Base-by-base conservation (phyloP, 805 yeast species). In the Ogataea kodamae region DNA sequence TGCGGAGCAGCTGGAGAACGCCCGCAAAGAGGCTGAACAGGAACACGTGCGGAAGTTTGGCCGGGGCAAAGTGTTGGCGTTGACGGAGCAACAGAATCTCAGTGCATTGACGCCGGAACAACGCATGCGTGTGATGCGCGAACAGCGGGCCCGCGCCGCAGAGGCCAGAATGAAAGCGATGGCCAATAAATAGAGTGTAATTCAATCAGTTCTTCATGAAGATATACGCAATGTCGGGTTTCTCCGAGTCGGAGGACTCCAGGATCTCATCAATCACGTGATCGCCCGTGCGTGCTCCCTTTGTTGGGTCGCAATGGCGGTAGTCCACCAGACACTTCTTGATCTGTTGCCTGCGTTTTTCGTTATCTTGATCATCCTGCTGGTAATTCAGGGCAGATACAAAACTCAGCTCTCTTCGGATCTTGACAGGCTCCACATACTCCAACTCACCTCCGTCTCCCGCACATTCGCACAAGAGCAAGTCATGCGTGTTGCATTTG, bases 71-170 rank as follows among this genome's bases (percentile, higher is more conserved):
- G 36, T 47, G 2, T 25, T 56, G 13, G 37, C 44, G 9, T 21
- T 44, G 11, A 43, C 55, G 1, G 61, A 57, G 25, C 68, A 61
- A 43, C 61, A 64, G 14, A 76, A 76, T 28, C 48, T 79, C 34
- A 69, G 72, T 26, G 79, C 88, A 0, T 64, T 90, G 35, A 70
- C 77, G 6, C 87, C 79, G 1, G 86, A 78, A 16, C 96, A 89
- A 45, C 72, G 76, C 49, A 68, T 71, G 70, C 72, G 79, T 49
- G 62, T 92, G 13, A 88, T 89, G 83, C 74, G 98, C 40, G 98
- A 92, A 50, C 89, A 89, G 52, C 69, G 97, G 35, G 97, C 97
- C 1, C 72, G 97, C 35, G 98, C 98, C 0, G 97, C 95, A 0
- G 97, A 92, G 56, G 95, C 90, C 0, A 69, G 98, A 47, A 49